Base-by-base conservation (phyloP, 2,329 filamentous ascomycete species). In the Aspergillus neotritici region DNA sequence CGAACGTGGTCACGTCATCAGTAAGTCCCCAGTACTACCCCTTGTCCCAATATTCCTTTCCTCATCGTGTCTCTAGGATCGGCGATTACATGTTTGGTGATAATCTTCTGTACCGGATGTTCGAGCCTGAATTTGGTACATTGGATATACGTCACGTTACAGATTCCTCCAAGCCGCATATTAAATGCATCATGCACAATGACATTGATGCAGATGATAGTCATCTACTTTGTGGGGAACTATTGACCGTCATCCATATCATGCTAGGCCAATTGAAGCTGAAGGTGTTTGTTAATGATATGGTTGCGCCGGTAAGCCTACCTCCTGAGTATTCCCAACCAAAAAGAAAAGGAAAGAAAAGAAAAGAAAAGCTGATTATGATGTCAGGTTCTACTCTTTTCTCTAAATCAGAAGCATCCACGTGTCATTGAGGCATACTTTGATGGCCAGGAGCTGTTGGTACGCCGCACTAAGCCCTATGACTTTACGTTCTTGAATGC, bases 351-450 rank as follows among this genome's bases (percentile, higher is more conserved):
- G n/a, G n/a, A n/a, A n/a, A n/a, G n/a, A n/a, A n/a, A n/a, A n/a
- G n/a, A n/a, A n/a, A 8, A 25, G 4, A 42, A 33, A 25, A 9
- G 14, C 34, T 32, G 13, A 37, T 33, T 1, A 17, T 37, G 17
- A 15, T 31, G 13, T 10, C 11, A 39, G 36, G 31, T 35, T 5
- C 36, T 43, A 29, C 36, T 39, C 3, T 31, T 43, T 25, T 38
- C 41, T 3, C 4, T 39, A 10, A 43, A 39, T 10, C 31, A 31
- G 17, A 17, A 14, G 30, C 41, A 38, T 31, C 41, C 41, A 28
- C 41, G 37, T 14, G 31, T 32, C 15, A 40, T 44, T 13, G 42
- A 40, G 32, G 42, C 37, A 36, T 40, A 36, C 17, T 43, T 34
- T 31, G 31, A 43, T 43, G 41, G 41, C 8, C 21, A 39, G 31